Evolutionary conservation across 192 early-diverging fungal genomes (phyloP).

Genomic region (Dispira parvispora): DNA sequence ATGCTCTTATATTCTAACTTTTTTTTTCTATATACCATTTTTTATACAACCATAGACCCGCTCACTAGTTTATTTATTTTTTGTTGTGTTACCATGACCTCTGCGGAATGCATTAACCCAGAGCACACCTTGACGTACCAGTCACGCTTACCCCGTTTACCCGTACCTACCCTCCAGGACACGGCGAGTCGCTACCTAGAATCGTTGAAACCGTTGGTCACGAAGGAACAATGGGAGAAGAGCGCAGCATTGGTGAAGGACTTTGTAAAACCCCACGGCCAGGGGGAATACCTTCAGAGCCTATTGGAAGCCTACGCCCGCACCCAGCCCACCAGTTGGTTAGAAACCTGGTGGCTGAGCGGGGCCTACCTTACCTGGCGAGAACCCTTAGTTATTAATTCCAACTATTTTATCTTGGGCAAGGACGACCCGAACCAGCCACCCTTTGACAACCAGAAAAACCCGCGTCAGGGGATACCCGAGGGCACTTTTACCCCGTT

Average conservation of each 20-base stretch:
- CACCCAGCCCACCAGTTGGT: conserved; percentile 43
- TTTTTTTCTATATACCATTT: not conserved
- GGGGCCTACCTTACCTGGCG: conserved; percentile 69
- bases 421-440: conserved; percentile 37
- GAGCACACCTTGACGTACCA: conserved; percentile 6
- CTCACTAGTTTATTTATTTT: not conserved
- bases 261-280: conserved; percentile 27
- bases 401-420: conserved; percentile 72
- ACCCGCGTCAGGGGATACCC: conserved; percentile 12
- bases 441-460: conserved; percentile 9
- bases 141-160: conserved; percentile 31
- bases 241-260: conserved; percentile 27
- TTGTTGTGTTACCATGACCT: not conserved
- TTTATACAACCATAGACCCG: not conserved
- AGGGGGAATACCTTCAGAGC: conserved; percentile 39
- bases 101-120: not conserved
- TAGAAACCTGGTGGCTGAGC: conserved; percentile 52
- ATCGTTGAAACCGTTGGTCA: conserved; percentile 37
- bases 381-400: conserved; percentile 65
- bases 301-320: conserved; percentile 43
- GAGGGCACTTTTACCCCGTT: conserved; percentile 44
- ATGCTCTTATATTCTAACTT: too few relatives aligned
- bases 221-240: conserved; percentile 23
- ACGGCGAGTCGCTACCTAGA: conserved; percentile 36
- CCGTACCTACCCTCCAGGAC: conserved; percentile 43